Conservation (phyloP, 1,139 yeast genomes). For the Geotrichum europaeum region DNA sequence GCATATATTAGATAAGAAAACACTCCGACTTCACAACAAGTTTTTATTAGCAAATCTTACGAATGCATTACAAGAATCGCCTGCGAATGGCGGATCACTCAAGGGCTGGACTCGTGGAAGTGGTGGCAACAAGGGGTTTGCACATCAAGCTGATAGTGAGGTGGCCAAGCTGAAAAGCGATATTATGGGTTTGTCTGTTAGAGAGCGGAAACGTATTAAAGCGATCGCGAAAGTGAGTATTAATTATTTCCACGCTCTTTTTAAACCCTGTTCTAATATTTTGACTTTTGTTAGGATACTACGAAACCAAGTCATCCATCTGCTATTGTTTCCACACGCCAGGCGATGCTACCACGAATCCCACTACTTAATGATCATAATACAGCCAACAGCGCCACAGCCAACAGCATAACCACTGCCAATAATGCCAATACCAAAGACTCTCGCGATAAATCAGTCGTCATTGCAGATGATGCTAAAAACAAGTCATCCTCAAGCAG, state of each 20-base stretch:
- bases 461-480: neutral
- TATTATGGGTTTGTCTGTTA: constrained; percentile 77
- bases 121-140: constrained; percentile 22
- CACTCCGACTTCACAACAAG: constrained; percentile 66
- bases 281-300: constrained; percentile 49
- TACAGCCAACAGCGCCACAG: constrained; percentile 40
- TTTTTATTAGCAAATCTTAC: constrained; percentile 75
- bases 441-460: constrained; percentile 4
- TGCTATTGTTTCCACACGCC: constrained; percentile 73
- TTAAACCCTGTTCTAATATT: neutral
- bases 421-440: constrained; percentile 1
- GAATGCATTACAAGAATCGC: constrained; percentile 69
- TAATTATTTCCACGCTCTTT: neutral
- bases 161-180: constrained; percentile 79
- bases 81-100: constrained; percentile 46
- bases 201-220: constrained; percentile 81
- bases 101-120: constrained; percentile 47
- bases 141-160: constrained; percentile 42
- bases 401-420: constrained; percentile 2
- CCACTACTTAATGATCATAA: constrained; percentile 40
- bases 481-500: neutral
- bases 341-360: constrained; percentile 77
- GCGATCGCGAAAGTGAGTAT: constrained; percentile 52
- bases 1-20: constrained; percentile 50
- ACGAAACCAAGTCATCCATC: constrained; percentile 72